phyloP scores from a whole-genome alignment of 83 land plant species.

The Isoetes engelmannii region DNA sequence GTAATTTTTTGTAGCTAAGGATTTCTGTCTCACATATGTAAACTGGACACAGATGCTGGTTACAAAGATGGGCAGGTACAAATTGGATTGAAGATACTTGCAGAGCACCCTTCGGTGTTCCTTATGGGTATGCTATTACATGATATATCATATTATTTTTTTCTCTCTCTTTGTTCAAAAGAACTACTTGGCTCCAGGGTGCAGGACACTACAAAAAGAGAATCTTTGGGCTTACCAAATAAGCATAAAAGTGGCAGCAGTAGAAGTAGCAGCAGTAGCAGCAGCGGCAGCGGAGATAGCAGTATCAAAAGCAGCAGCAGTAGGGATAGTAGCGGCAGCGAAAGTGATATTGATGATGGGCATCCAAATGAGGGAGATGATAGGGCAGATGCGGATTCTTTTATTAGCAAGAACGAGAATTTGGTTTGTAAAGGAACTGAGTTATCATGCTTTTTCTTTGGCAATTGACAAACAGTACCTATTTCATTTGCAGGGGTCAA shows the following conservation, averaged over 20 bases:
- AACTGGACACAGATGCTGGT: conserved; percentile 61
- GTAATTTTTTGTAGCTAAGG: not conserved
- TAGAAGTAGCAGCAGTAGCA: conserved; percentile 39
- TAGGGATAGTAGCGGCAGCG: conserved; percentile 25
- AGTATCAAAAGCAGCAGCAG: conserved; percentile 52
- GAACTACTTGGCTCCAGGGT: too few species aligned
- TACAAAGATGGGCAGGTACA: conserved; percentile 67
- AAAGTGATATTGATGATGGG: conserved; percentile 42
- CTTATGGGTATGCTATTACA: not conserved
- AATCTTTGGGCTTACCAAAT: too few species aligned
- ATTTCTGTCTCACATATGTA: not conserved
- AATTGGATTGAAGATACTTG: conserved; percentile 38
- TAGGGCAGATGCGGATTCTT: conserved; percentile 93
- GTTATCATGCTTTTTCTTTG: too few species aligned
- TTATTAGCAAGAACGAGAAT: conserved; percentile 22
- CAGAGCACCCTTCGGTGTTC: not conserved
- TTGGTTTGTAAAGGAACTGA: not conserved
- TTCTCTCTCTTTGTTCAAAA: not conserved
- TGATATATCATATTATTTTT: not conserved
- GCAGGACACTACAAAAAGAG: too few species aligned
- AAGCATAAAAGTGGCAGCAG: conserved; percentile 49
- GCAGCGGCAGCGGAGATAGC: conserved; percentile 36
- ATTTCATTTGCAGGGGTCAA: not conserved
- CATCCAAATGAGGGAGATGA: conserved; percentile 38
- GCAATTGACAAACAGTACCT: too few species aligned